Evolutionary conservation across 2,329 filamentous ascomycete species (phyloP), one percentile per base, ranked within the genome.

Genomic region (Celoporthe dispersa): DNA sequence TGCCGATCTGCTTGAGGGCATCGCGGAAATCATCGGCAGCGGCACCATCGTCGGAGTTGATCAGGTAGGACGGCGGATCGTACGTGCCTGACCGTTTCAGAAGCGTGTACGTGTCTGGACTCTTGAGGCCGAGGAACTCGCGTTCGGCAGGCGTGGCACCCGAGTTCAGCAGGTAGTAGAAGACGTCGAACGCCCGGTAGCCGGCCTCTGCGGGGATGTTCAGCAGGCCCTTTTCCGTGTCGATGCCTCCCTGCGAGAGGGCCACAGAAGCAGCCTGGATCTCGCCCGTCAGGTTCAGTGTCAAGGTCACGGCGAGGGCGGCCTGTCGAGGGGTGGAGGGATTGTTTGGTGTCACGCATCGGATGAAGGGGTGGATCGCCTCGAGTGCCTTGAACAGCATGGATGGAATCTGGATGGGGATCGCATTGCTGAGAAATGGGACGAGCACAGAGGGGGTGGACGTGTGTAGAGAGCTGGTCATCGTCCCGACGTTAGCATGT

Each of bases 161-260:
- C n/a, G 92, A 94, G 0, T 94, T 97, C 57, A 98, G 86, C 0
- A 99, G 88, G 76, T 98, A 98, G 82, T 99, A 98, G 78, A 99
- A 98, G 64, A 97, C 96, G 77, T 99, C 95, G 75, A 99, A 99
- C 3, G 95, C 96, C 73, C 96, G 91, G 80, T 94, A 94, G 16
- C 96, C 96, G 8, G 89, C 78, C 77, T 97, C 90, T 0, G 90
- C 81, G 0, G 96, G 93, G 22, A 99, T 89, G 69, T 92, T 90
- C 22, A 98, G 84, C 14, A 99, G 84, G 57, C 95, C 96, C 72
- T 89, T 89, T 28, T 86, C 82, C 0, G 94, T 96, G 78, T 99
- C 93, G 71, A 99, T 92, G 25, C 96, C 96, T 3, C 93, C 92
- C 53, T 94, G 92, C 0, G 95, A 95, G 9, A 99, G 83, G 35